Conservation (phyloP, 2,329 filamentous ascomycete genomes). For the Penicillium sp. region DNA sequence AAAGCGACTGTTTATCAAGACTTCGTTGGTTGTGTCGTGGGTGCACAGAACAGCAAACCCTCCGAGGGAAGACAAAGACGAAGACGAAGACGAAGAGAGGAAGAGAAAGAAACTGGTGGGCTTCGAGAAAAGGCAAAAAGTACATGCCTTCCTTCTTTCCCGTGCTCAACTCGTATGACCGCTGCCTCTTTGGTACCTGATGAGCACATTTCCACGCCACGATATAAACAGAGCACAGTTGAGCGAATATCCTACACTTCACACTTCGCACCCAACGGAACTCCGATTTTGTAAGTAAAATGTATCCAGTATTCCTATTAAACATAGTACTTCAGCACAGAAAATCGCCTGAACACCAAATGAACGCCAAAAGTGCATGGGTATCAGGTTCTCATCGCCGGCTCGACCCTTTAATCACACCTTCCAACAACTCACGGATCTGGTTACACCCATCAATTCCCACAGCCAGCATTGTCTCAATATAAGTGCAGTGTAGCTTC, state of each 20-base stretch:
- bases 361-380: conserved; percentile 16
- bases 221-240: conserved; percentile 19
- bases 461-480: conserved; percentile 92
- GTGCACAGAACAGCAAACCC: neutral
- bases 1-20: neutral
- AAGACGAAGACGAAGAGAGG: neutral
- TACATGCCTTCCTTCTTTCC: neutral
- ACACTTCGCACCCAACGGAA: neutral
- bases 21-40: neutral
- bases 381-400: conserved; percentile 16
- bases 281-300: neutral
- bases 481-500: conserved; percentile 72
- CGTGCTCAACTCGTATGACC: neutral
- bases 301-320: neutral
- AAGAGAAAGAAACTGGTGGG: neutral
- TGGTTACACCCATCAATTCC: conserved; percentile 90
- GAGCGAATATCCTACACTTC: conserved; percentile 25
- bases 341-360: conserved; percentile 5
- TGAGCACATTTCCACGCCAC: conserved; percentile 12
- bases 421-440: conserved; percentile 77
- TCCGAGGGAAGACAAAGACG: neutral
- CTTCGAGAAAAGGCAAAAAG: neutral
- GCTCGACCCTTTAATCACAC: conserved; percentile 65
- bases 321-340: neutral
- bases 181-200: neutral